A percentile compares a stretch with the other conserved stretches of the same genome.
These are phyloP conservation scores for Lactarius quietus DNA, from an alignment of 768 basidiomycete species.

Conservation along the genomic window DNA sequence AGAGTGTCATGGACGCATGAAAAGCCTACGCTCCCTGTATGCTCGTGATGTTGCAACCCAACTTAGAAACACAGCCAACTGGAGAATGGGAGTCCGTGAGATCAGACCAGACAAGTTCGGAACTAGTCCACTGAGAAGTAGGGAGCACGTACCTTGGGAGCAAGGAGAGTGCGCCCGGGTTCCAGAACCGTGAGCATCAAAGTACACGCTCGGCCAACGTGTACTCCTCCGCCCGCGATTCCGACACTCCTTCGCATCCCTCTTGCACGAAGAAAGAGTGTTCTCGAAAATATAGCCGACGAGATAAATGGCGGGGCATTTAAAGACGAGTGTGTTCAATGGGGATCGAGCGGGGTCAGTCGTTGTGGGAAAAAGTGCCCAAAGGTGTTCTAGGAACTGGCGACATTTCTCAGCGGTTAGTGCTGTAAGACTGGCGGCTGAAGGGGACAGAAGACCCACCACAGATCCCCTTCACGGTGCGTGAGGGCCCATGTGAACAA, in stretches of 20 bases:
- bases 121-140: neutral
- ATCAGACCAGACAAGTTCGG: neutral
- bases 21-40: neutral
- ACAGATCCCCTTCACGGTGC: neutral
- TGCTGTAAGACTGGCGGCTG: neutral
- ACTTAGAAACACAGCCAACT: neutral
- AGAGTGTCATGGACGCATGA: too few relatives aligned
- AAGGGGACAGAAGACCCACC: neutral
- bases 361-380: neutral
- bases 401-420: neutral
- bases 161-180: neutral
- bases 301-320: neutral
- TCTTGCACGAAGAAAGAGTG: neutral
- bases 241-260: neutral
- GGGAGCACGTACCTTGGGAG: neutral
- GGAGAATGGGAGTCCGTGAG: neutral
- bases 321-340: neutral
- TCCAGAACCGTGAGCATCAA: neutral
- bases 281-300: neutral
- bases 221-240: neutral
- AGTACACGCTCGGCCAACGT: conserved; percentile 12
- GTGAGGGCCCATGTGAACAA: too few relatives aligned
- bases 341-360: neutral
- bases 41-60: neutral
- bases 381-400: neutral